Percentiles rank a stretch among this genome's conserved stretches.
Conservation (phyloP, 805 yeast genomes). For the Ogataea naganishii region DNA sequence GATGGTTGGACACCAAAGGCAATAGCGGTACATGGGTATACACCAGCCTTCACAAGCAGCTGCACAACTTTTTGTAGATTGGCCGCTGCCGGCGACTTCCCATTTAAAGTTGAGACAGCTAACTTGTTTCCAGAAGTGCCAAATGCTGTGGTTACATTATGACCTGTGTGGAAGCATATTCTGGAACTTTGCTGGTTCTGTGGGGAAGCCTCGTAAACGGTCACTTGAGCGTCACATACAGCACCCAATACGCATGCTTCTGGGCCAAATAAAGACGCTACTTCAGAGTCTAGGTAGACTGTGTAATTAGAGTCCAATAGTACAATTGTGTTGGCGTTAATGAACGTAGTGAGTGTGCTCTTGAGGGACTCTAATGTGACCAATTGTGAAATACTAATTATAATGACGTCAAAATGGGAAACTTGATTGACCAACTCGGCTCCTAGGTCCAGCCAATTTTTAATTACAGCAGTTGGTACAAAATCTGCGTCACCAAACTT, state of each 20-base stretch:
- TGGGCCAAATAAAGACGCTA: slow-evolving; percentile 7
- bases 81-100: slow-evolving; percentile 11
- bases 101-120: slow-evolving; percentile 9
- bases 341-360: slow-evolving; percentile 4
- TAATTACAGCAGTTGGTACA: slow-evolving; percentile 6
- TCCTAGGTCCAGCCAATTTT: too few species aligned
- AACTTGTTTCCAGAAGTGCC: slow-evolving; percentile 13
- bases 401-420: slow-evolving; percentile 12
- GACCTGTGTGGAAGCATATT: slow-evolving; percentile 14
- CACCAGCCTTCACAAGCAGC: slow-evolving; percentile 14
- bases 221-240: slow-evolving; percentile 19
- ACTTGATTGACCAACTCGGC: slow-evolving; percentile 5
- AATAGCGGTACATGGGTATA: slow-evolving; percentile 16
- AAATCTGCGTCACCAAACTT: slow-evolving; percentile 10
- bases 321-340: slow-evolving; percentile 13
- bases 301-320: slow-evolving; percentile 18
- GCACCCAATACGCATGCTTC: slow-evolving; percentile 12
- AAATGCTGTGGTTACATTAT: slow-evolving; percentile 15
- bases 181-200: slow-evolving; percentile 6
- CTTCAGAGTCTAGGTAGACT: slow-evolving; percentile 11
- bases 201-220: too few species aligned
- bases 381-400: slow-evolving; percentile 7
- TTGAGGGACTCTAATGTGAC: slow-evolving; percentile 5
- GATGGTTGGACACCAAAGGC: slow-evolving; percentile 19
- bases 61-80: slow-evolving; percentile 12